Evolutionary conservation across 2,329 filamentous ascomycete species (phyloP).

Genomic region (Fusarium veterinarium): DNA sequence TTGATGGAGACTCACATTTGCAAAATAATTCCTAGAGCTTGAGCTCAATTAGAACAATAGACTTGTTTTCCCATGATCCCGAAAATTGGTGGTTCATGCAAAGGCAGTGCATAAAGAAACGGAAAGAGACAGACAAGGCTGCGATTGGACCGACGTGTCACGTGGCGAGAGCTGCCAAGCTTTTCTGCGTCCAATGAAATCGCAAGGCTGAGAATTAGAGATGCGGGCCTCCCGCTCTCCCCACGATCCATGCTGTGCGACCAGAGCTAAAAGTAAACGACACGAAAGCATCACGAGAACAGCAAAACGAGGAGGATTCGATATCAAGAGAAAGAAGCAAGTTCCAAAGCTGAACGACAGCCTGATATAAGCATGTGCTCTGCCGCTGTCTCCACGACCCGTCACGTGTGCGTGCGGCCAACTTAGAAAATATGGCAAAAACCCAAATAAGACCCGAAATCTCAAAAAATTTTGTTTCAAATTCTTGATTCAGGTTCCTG

Average conservation of each 20-base stretch:
- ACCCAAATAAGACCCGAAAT: neutral
- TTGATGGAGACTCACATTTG: rapidly evolving
- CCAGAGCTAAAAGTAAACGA: rapidly evolving
- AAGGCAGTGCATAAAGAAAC: neutral
- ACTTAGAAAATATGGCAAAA: neutral
- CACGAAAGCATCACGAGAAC: neutral
- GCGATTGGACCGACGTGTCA: neutral
- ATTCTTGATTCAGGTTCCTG: neutral
- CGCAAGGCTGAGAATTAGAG: neutral
- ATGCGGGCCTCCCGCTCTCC: neutral
- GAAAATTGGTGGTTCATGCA: neutral
- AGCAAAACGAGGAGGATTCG: rapidly evolving
- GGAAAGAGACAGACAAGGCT: neutral
- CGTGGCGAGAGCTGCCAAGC: neutral
- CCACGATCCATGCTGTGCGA: neutral
- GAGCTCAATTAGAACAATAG: neutral
- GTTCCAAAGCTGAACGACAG: rapidly evolving
- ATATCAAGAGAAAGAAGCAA: rapidly evolving
- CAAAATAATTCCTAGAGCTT: neutral
- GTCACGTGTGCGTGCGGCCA: rapidly evolving
- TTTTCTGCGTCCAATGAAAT: neutral
- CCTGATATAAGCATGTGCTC: neutral
- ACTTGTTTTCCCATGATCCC: neutral
- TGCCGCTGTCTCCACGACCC: neutral
- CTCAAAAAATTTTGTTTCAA: rapidly evolving